These are phyloP conservation scores for Psidium friedrichsthalianum DNA, from an alignment of 345 rosid genomes.

Conservation along the genomic window DNA sequence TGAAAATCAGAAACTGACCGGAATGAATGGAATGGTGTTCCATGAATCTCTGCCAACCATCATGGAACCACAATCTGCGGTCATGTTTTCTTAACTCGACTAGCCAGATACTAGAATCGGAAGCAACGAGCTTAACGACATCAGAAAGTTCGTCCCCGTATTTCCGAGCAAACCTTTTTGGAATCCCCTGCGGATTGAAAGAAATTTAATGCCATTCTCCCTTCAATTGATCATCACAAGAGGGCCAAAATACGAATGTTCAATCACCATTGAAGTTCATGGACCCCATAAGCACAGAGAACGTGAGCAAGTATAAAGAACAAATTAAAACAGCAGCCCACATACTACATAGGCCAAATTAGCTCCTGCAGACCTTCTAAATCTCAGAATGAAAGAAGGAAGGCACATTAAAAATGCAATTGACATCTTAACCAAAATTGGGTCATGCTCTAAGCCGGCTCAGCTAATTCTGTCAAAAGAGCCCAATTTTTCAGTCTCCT, in stretches of 20 bases:
- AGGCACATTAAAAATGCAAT: background rate
- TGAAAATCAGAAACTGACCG: background rate
- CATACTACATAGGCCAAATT: background rate
- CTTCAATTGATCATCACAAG: background rate
- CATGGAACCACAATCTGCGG: background rate
- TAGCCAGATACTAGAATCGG: background rate
- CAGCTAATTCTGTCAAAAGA: background rate
- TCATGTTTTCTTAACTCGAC: background rate
- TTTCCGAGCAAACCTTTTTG: background rate
- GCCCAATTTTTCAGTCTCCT: background rate
- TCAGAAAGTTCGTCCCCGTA: background rate
- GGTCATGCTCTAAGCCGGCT: background rate
- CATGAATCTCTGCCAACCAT: slow-evolving; percentile 1
- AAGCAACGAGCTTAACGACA: background rate
- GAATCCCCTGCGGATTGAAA: background rate
- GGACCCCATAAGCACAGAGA: background rate
- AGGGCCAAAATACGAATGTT: background rate
- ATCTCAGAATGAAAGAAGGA: background rate
- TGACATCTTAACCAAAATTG: background rate
- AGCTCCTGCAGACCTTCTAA: background rate
- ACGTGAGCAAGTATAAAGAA: background rate
- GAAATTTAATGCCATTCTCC: background rate
- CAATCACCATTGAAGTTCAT: background rate
- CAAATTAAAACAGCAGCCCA: background rate
- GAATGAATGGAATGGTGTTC: background rate